Base-by-base conservation (phyloP, 2,329 filamentous ascomycete genomes). In the Cyphellophora attinorum region DNA sequence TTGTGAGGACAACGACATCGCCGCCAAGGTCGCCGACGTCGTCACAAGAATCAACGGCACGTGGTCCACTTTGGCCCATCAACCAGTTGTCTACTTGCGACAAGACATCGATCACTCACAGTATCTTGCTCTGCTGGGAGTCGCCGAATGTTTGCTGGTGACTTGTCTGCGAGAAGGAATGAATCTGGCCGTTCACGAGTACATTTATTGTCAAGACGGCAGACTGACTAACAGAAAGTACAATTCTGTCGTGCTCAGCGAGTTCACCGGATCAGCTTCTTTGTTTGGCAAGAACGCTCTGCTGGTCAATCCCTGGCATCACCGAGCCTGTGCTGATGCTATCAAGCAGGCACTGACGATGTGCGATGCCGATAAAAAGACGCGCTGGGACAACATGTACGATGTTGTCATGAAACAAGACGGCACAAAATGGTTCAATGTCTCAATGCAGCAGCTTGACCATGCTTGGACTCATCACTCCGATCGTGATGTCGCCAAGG, bases 131-230 rank as follows among this genome's bases (percentile, higher is more conserved):
- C 67, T 96, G 5, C 70, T 95, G 30, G 85, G 85, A 3, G 80
- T 93, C 34, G 91, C 89, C 2, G 88, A 96, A 60, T 83, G 81
- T 3, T 67, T 96, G 32, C 91, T 95, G 75, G 91, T 96, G 51
- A 93, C 89, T 2, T 93, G 85, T 54, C 77, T 96, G 49, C 85
- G 91, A 34, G 89, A 96, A 57, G 89, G 89, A 43, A 96, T 96
- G 91, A 96, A 95, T 55, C 62, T 96, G 37, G 95, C 89, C 0
- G 88, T 83, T 5, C 91, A 96, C 55, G 89, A 96, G 56, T 96
- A 86, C 52, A 73, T 95, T 19, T 84, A 85, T 47, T 95, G 88
- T 53, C 89, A 96, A 54, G 89, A 96, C 51, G 88, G 88, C 27
- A 74, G 74, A 46, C 68, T 74, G 42, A 66, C 70, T 2, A 65